Percentiles rank a stretch among this genome's conserved stretches.
These are phyloP conservation scores for Miscanthus sacchariflorus DNA, from an alignment of 202 grass and related monocot species.

Conservation along the genomic window DNA sequence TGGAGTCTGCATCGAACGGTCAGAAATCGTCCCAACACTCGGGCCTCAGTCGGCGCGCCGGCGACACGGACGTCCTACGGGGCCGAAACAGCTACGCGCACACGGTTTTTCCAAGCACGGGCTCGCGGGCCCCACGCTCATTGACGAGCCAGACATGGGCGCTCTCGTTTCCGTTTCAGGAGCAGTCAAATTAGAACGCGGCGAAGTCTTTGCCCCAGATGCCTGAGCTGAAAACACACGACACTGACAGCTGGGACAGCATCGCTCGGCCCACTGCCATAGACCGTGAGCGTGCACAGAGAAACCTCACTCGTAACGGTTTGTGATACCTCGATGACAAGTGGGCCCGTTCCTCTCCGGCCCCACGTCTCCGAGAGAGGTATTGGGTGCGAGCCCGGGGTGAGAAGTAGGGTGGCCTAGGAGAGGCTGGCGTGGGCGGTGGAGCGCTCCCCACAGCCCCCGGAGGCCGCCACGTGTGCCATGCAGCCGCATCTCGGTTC, in stretches of 20 bases:
- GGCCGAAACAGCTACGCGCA: constrained; percentile 25
- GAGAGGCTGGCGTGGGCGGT: constrained; percentile 66
- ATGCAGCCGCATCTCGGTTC: constrained; percentile 50
- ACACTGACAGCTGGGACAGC: constrained; percentile 19
- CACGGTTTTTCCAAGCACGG: background rate
- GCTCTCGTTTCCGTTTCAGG: background rate
- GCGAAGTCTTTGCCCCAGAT: constrained; percentile 16
- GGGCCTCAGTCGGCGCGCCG: constrained; percentile 26
- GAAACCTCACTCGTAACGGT: rapidly evolving
- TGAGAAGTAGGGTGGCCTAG: constrained; percentile 11
- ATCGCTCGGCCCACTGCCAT: background rate
- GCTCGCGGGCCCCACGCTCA: background rate
- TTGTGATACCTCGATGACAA: rapidly evolving
- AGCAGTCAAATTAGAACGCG: constrained; percentile 42
- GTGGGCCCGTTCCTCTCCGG: rapidly evolving
- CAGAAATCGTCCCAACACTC: background rate
- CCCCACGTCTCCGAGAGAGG: background rate
- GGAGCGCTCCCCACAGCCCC: constrained; percentile 50
- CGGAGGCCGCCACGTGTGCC: constrained; percentile 56
- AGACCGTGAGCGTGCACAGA: background rate
- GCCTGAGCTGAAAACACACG: background rate
- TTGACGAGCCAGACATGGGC: background rate
- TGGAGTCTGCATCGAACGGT: constrained; percentile 11
- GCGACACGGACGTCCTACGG: constrained; percentile 53
- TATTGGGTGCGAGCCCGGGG: background rate